These are phyloP conservation scores for Malassezia equina DNA, from an alignment of 1,284 basidiomycete genomes.

Conservation along the genomic window DNA sequence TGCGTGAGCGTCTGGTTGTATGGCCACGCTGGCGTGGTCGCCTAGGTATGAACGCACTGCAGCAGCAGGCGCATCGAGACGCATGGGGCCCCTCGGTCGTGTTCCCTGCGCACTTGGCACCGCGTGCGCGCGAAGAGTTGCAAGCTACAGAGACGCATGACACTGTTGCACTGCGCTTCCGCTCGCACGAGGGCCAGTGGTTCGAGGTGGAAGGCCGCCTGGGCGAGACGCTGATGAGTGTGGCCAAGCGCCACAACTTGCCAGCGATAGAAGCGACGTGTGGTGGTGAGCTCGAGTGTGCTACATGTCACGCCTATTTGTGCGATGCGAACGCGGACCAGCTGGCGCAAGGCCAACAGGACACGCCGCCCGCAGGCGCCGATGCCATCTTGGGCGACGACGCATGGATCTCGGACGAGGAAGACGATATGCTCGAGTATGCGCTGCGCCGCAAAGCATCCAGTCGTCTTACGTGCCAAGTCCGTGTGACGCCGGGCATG, in stretches of 20 bases:
- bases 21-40: constrained; percentile 48
- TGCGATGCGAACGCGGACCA: constrained; percentile 18
- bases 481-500: constrained; percentile 17
- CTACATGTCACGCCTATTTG: constrained; percentile 34
- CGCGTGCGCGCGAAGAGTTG: constrained; percentile 17
- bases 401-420: constrained; percentile 17
- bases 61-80: constrained; percentile 31
- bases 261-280: constrained; percentile 44
- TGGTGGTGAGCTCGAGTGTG: constrained; percentile 42
- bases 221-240: constrained; percentile 45
- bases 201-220: constrained; percentile 22
- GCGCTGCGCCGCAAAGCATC: constrained; percentile 17
- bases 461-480: constrained; percentile 24
- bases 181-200: constrained; percentile 27
- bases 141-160: not conserved
- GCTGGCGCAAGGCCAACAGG: constrained; percentile 1
- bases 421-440: constrained; percentile 31
- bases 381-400: not conserved
- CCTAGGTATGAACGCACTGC: constrained; percentile 32
- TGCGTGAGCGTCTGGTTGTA: constrained; percentile 33
- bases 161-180: constrained; percentile 25
- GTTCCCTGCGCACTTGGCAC: constrained; percentile 27
- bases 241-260: constrained; percentile 31
- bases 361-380: not conserved
- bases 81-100: constrained; percentile 35